These are phyloP conservation scores for Papilionanthe hybrid DNA, from an alignment of 116 monocot genomes.

Conservation along the genomic window DNA sequence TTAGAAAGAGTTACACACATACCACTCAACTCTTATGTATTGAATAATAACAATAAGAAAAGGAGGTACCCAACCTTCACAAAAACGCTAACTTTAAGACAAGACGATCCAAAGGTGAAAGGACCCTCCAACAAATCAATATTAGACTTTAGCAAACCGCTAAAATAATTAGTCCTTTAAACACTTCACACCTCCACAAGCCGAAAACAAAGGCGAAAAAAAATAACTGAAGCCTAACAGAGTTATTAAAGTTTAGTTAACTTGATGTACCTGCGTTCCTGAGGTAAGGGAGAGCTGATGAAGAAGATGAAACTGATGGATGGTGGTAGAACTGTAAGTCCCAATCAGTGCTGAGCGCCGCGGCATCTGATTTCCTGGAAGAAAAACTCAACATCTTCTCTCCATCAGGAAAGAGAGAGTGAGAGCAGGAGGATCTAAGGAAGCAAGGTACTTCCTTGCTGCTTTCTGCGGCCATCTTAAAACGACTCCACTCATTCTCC, in stretches of 20 bases:
- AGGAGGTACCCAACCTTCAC: too few species aligned
- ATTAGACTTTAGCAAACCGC: too few species aligned
- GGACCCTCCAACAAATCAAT: background rate
- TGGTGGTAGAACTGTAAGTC: slow-evolving; percentile 4
- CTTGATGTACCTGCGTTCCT: slow-evolving; percentile 40
- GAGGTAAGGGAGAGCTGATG: slow-evolving; percentile 5
- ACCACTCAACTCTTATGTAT: too few species aligned
- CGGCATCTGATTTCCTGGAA: slow-evolving; percentile 30
- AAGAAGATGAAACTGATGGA: too few species aligned
- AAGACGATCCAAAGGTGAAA: too few species aligned
- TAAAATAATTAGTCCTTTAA: background rate
- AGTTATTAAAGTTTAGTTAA: too few species aligned
- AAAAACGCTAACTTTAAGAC: too few species aligned
- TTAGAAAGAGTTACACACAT: too few species aligned
- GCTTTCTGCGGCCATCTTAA: slow-evolving; percentile 30
- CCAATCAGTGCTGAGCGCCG: slow-evolving; percentile 23
- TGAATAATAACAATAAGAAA: too few species aligned
- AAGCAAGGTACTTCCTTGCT: slow-evolving; percentile 20
- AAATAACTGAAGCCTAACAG: too few species aligned
- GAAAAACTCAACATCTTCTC: slow-evolving; percentile 97
- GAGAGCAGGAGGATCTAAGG: slow-evolving; percentile 28
- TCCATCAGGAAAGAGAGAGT: slow-evolving; percentile 38
- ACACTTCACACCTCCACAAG: background rate
- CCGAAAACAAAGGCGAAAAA: too few species aligned
- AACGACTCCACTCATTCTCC: slow-evolving; percentile 37